Evolutionary conservation across 2,329 filamentous ascomycete genomes (phyloP), one percentile per base, ranked within the genome.

Genomic region (Teratosphaeria viscida): DNA sequence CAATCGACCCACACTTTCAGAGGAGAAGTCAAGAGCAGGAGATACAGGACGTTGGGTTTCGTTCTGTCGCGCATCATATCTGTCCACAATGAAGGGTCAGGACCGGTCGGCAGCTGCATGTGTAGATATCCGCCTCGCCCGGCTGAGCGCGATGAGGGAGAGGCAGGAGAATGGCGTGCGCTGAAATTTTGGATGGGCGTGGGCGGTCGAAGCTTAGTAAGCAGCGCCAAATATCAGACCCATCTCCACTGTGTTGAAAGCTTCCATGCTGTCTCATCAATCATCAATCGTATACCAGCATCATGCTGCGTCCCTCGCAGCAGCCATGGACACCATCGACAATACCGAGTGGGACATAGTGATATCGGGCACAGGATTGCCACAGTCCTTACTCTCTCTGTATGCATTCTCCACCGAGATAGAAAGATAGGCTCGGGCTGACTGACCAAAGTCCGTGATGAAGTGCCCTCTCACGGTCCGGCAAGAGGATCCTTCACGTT

Each of bases 381-480:
- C 77, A 64, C 78, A 81, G 68, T 81, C 78, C 62, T 73, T 82
- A 39, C 76, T 82, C 59, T 79, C 79, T 63, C 72, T 81, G 79
- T 82, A 79, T 62, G 77, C 75, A 60, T 58, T 43, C 52, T 59
- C 59, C 57, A 56, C 32, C 26, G 54, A 60, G 57, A 16, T 54
- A 27, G 19, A 54, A 23, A 27, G 47, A 58, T 56, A 59, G 60
- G 55, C 64, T 63, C 66, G 66, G 65, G 67, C 85, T 88, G 84
- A 89, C 87, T 89, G 83, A 90, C 85, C 74, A 76, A 87, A 70
- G 66, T 54, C 58, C 64, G 82, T 75, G 72, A 64, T 75, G 66
- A 81, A 97, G 92, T 82, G 88, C 92, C 69, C 82, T 97, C 68
- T 97, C 92, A 66, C 87, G 92, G 71, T 95, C 91, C 63, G 87